A percentile compares a stretch with the other conserved stretches of the same genome.
Evolutionary conservation across 345 rosid species (phyloP).

Genomic region (Eucalyptus pauciflora): DNA sequence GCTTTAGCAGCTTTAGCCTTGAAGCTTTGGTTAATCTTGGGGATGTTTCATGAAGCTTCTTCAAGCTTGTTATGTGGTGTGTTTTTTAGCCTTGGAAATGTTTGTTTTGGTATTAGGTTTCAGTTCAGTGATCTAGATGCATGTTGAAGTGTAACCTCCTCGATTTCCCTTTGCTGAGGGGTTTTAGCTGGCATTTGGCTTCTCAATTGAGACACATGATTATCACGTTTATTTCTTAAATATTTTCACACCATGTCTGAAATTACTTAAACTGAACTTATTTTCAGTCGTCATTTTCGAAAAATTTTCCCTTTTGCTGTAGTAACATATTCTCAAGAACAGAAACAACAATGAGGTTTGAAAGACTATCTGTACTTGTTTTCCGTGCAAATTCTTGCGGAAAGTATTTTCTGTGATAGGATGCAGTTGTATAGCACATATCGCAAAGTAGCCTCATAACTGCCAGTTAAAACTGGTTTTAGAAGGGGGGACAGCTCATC

Average conservation of each 20-base stretch:
- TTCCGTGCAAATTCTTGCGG: not conserved
- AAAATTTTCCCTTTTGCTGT: not conserved
- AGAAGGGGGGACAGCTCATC: not conserved
- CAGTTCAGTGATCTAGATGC: not conserved
- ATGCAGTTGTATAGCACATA: not conserved
- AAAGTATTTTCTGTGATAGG: not conserved
- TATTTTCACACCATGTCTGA: not conserved
- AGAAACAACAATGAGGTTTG: not conserved
- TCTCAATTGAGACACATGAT: not conserved
- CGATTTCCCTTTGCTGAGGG: not conserved
- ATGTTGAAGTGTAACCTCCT: not conserved
- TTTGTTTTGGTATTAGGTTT: not conserved
- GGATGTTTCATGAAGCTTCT: not conserved
- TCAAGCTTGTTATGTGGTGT: not conserved
- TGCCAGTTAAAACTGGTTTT: not conserved
- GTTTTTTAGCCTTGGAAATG: not conserved
- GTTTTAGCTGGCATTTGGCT: not conserved
- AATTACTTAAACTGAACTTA: not conserved
- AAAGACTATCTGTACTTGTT: not conserved
- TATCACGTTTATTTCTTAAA: not conserved
- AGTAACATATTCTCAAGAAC: not conserved
- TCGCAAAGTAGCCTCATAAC: not conserved
- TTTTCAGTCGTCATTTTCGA: not conserved
- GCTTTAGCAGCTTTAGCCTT: not conserved
- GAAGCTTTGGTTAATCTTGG: not conserved